A percentile compares a stretch with the other conserved stretches of the same genome.
phyloP scores from a whole-genome alignment of 2,329 filamentous ascomycete genomes.

The Aspergillus sp. region DNA sequence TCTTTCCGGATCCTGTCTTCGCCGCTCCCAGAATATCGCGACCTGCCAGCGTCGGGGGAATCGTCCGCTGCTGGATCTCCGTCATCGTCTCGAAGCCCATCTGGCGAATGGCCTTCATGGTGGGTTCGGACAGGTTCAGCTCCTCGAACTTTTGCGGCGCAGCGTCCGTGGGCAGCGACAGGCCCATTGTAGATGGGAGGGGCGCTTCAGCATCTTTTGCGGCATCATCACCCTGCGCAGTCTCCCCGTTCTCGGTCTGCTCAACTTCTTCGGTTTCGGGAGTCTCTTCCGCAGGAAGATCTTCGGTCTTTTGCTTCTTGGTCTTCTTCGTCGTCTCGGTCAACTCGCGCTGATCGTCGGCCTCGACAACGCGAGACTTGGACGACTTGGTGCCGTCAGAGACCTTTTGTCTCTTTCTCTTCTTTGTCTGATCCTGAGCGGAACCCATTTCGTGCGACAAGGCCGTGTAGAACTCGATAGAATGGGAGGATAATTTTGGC shows the following conservation, averaged over 20 bases:
- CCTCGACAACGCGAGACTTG: background rate
- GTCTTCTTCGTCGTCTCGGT: background rate
- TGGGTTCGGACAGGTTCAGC: constrained; percentile 82
- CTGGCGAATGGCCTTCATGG: constrained; percentile 79
- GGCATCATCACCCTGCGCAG: background rate
- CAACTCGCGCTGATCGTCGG: background rate
- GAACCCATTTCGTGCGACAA: background rate
- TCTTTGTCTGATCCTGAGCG: background rate
- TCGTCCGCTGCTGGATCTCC: constrained; percentile 83
- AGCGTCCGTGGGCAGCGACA: constrained; percentile 36
- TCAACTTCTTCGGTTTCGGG: background rate
- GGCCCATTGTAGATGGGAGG: background rate
- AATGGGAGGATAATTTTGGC: background rate
- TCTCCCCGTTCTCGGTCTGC: background rate
- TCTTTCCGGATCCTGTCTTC: constrained; percentile 96
- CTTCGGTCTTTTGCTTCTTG: background rate
- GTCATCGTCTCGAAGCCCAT: constrained; percentile 98
- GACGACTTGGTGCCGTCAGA: background rate
- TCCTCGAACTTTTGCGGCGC: constrained; percentile 74
- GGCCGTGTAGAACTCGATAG: background rate
- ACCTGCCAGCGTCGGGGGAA: constrained; percentile 84
- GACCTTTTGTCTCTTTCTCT: constrained; percentile 1
- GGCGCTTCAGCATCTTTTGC: background rate
- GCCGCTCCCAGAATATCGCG: constrained; percentile 92
- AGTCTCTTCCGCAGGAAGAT: background rate